Evolutionary conservation across 2,329 filamentous ascomycete species (phyloP).

Genomic region (Fusarium nisikadoi): DNA sequence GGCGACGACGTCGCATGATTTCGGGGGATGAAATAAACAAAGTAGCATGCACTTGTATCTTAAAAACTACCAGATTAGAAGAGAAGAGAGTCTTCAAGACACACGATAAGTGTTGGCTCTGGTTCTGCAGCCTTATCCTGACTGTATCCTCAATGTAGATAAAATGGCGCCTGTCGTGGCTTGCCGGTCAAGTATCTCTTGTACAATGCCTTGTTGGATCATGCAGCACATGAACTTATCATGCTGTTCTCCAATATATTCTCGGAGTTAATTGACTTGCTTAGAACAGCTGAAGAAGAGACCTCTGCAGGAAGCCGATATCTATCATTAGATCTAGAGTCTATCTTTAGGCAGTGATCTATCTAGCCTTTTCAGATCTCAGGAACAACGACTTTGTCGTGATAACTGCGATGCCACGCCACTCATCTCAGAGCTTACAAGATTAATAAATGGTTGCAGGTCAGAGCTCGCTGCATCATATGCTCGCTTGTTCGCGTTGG

Average conservation of each 20-base stretch:
- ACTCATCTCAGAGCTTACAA: background rate
- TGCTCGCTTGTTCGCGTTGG: background rate
- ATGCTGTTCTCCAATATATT: background rate
- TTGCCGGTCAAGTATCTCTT: background rate
- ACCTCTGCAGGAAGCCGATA: background rate
- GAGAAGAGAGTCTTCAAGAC: background rate
- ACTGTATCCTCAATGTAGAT: background rate
- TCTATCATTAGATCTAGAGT: background rate
- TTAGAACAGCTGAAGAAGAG: background rate
- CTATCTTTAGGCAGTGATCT: background rate
- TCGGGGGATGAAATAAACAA: background rate
- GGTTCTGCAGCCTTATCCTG: background rate
- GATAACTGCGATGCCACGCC: background rate
- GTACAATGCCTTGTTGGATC: background rate
- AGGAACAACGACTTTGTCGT: background rate
- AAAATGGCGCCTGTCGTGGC: background rate
- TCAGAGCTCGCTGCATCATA: background rate
- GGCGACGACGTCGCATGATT: background rate
- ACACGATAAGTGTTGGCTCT: background rate
- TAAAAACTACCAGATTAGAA: background rate
- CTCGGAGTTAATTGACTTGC: background rate
- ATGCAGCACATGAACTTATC: too few relatives aligned
- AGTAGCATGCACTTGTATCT: background rate
- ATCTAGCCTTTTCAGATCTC: background rate
- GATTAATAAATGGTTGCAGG: background rate